Conservation (phyloP, 768 basidiomycete species). For the Lentinula guzmanii region DNA sequence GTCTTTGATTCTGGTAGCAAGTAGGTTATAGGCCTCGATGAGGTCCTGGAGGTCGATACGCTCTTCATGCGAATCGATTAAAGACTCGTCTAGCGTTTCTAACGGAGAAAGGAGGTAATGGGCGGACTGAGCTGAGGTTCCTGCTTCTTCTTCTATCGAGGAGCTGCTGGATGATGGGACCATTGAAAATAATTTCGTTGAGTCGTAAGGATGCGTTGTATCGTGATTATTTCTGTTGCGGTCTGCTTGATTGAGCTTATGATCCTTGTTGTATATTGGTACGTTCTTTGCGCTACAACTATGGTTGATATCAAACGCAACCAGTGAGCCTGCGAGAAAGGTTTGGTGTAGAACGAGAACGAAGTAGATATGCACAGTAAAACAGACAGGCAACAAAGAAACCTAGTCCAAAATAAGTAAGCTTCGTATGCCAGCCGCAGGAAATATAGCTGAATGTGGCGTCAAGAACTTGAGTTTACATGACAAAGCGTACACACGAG, state of each 20-base stretch:
- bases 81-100: constrained; percentile 40
- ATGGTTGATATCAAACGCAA: background rate
- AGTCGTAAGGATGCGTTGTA: background rate
- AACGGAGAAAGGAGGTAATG: constrained; percentile 28
- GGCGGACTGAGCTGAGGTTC: constrained; percentile 13
- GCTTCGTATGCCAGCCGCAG: background rate
- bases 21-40: constrained; percentile 52
- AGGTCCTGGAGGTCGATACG: constrained; percentile 47
- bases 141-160: background rate
- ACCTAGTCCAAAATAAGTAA: background rate
- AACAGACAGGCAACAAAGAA: background rate
- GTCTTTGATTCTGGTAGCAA: constrained; percentile 38
- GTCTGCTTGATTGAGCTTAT: background rate
- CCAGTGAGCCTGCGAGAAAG: background rate
- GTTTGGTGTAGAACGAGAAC: background rate
- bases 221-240: background rate
- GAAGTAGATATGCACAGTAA: background rate
- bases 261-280: background rate
- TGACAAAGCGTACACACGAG: background rate
- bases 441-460: background rate
- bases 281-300: background rate
- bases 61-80: constrained; percentile 26
- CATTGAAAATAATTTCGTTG: background rate
- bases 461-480: background rate
- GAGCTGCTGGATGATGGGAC: constrained; percentile 7